Evolutionary conservation across 495 filamentous ascomycete genomes (phyloP), one percentile per base, ranked within the genome.

Genomic region (Bacidia gigantensis): DNA sequence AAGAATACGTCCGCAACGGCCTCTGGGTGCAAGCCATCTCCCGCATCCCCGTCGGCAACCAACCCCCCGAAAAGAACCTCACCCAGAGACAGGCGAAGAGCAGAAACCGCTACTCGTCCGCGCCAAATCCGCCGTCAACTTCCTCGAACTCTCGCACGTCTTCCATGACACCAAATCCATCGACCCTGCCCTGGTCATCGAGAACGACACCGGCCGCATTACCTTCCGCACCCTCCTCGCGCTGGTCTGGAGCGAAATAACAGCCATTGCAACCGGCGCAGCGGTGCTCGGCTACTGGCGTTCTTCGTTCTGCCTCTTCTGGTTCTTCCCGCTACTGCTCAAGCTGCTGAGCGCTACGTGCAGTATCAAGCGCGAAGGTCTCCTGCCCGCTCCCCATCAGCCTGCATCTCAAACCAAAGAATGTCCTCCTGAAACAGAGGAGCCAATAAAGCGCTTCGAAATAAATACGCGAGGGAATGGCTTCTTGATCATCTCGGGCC

Each of bases 401-500:
- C 29, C 29, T 35, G 29, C 5, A 35, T 14, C 29, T 14, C 7
- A n/a, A n/a, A n/a, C n/a, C 29, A 35, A 14, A 35, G 7, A 35
- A 35, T 14, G 29, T 35, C 29, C 29, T 7, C n/a, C n/a, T n/a
- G n/a, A n/a, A n/a, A n/a, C n/a, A 35, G 32, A 17, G 1, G 39
- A 46, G 22, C 12, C 35, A 42, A 39, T 26, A 14, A 46, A 52
- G 22, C 17, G 46, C 35, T 54, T 53, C 25, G 55, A 57, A 44
- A 40, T 57, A n/a, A 25, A 53, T 14, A 44, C 26, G n/a, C 20
- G 29, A 3, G 55, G 51, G n/a, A 26, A 52, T 40, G 51, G 51
- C 10, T 57, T 57, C 51, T 38, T 53, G 2, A 35, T 57, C 44
- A 50, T 57, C 51, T 32, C 44, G 48, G 55, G 55, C 41, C 42